These are phyloP conservation scores for Telopea speciosissima DNA, from an alignment of 177 flowering plant species.

Conservation along the genomic window DNA sequence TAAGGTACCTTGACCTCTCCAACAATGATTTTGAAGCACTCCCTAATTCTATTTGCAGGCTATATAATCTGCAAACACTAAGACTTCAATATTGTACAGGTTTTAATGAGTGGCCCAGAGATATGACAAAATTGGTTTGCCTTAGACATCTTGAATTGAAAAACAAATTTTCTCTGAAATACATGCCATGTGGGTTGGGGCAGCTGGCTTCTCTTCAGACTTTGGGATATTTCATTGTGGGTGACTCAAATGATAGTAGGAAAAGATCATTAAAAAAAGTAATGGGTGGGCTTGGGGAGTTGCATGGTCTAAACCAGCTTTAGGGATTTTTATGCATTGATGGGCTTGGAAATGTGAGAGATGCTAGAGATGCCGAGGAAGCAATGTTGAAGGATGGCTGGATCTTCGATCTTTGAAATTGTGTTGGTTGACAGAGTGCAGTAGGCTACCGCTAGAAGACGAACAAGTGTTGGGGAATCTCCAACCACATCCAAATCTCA, in stretches of 20 bases:
- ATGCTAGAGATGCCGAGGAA: not conserved
- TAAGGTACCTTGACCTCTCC: not conserved
- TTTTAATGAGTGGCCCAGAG: not conserved
- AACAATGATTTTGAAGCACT: not conserved
- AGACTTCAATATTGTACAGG: not conserved
- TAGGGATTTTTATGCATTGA: not conserved
- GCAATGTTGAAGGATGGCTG: not conserved
- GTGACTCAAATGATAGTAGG: no score
- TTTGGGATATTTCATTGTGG: not conserved
- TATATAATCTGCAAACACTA: not conserved
- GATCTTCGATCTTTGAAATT: not conserved
- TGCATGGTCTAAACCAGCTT: not conserved
- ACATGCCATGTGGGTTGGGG: not conserved
- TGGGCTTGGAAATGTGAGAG: not conserved
- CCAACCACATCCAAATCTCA: not conserved
- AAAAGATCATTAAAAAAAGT: no score
- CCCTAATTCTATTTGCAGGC: not conserved
- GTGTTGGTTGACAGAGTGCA: not conserved
- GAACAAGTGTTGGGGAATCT: not conserved
- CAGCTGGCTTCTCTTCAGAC: not conserved
- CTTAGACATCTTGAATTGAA: not conserved
- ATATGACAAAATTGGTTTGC: not conserved
- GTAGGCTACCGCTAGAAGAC: not conserved
- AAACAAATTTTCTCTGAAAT: no score
- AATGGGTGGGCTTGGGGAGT: not conserved